Percentiles rank a stretch among this genome's conserved stretches.
Conservation (phyloP, 1,139 yeast genomes). For the Geotrichum citri-aurantii region DNA sequence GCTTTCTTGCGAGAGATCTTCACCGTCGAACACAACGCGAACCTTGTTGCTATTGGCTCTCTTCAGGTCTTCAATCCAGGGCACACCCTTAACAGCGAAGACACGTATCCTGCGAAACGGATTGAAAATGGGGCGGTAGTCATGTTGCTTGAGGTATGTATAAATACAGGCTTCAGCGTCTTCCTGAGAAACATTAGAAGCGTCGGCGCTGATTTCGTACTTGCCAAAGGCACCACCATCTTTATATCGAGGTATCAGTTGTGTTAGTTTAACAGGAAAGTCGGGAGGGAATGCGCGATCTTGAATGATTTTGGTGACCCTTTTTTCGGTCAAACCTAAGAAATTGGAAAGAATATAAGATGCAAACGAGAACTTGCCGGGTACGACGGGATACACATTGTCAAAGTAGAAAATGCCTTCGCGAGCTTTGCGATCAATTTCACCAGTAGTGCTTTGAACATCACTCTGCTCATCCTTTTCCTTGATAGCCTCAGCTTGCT, state of each 20-base stretch:
- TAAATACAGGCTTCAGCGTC: constrained; percentile 28
- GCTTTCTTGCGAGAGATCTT: constrained; percentile 72
- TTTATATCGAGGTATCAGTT: constrained; percentile 61
- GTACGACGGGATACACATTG: constrained; percentile 30
- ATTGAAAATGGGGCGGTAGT: constrained; percentile 22
- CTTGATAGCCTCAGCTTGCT: constrained; percentile 27
- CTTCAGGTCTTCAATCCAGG: constrained; percentile 93
- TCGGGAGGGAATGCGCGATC: constrained; percentile 41
- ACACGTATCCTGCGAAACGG: constrained; percentile 43
- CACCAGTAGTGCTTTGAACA: constrained; percentile 45
- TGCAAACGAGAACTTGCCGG: constrained; percentile 36
- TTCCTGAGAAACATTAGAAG: constrained; percentile 20
- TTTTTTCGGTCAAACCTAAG: constrained; percentile 24
- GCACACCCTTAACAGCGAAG: constrained; percentile 80
- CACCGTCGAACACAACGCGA: constrained; percentile 68
- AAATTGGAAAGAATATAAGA: constrained; percentile 11
- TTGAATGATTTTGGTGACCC: constrained; percentile 37
- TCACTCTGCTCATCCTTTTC: constrained; percentile 48
- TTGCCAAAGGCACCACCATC: constrained; percentile 95
- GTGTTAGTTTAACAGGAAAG: constrained; percentile 42
- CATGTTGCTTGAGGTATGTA: constrained; percentile 21
- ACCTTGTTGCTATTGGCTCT: constrained; percentile 63
- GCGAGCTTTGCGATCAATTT: constrained; percentile 46
- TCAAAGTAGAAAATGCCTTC: constrained; percentile 46
- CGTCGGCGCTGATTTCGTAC: constrained; percentile 37